Evolutionary conservation across 129 eudicot genomes (phyloP).

Genomic region (Sambucus nigra): DNA sequence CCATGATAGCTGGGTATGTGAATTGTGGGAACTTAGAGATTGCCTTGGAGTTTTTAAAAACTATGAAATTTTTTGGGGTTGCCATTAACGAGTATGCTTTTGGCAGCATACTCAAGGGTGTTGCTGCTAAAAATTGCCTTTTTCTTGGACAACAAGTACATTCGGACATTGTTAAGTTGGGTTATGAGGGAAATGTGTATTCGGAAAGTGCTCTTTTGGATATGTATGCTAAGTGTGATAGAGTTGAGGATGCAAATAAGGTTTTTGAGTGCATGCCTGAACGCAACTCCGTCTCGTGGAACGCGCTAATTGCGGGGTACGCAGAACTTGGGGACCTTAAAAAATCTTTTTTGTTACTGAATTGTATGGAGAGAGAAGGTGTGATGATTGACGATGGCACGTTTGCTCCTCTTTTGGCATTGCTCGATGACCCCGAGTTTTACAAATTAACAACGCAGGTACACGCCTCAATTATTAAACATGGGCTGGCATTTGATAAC

Average conservation of each 20-base stretch:
- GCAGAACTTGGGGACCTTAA: slow-evolving; percentile 32
- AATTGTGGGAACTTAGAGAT: slow-evolving; percentile 31
- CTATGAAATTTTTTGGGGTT: slow-evolving; percentile 50
- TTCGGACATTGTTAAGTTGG: slow-evolving; percentile 43
- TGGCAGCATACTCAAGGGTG: slow-evolving; percentile 79
- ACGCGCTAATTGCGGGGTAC: slow-evolving; percentile 68
- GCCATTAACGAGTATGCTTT: slow-evolving; percentile 55
- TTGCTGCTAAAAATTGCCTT: slow-evolving; percentile 29
- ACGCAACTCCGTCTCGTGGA: slow-evolving; percentile 70
- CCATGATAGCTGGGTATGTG: slow-evolving; percentile 62
- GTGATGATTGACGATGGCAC: slow-evolving; percentile 65
- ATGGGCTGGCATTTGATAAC: slow-evolving; percentile 33
- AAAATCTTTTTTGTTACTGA: slow-evolving; percentile 34
- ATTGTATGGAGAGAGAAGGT: slow-evolving; percentile 47
- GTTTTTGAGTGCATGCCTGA: slow-evolving; percentile 45
- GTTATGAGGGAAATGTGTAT: slow-evolving; percentile 46
- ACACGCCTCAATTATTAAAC: slow-evolving; percentile 47
- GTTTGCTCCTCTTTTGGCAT: slow-evolving; percentile 61
- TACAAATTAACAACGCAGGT: slow-evolving; percentile 43
- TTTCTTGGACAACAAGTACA: slow-evolving; percentile 59
- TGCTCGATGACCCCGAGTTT: slow-evolving; percentile 47
- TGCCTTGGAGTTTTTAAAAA: slow-evolving; percentile 47
- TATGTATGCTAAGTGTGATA: slow-evolving; percentile 78
- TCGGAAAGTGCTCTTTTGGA: slow-evolving; percentile 78
- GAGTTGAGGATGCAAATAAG: slow-evolving; percentile 53